These are phyloP conservation scores for Kregervanrija pseudodelftensis DNA, from an alignment of 805 yeast genomes.

Conservation along the genomic window DNA sequence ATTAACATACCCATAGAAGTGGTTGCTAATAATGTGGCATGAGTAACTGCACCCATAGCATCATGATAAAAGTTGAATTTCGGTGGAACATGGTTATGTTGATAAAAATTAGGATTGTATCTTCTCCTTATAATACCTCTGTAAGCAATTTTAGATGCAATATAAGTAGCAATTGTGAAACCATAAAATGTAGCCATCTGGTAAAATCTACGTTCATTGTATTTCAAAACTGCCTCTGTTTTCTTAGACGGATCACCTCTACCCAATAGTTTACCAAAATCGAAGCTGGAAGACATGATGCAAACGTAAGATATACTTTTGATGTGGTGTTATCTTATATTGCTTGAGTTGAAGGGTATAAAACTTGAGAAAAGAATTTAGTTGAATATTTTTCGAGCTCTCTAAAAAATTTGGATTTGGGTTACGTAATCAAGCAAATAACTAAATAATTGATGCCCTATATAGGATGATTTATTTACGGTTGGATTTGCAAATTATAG, in stretches of 20 bases:
- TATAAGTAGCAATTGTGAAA: slow-evolving; percentile 63
- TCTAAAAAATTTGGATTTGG: too few relatives aligned
- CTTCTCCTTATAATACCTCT: slow-evolving; percentile 67
- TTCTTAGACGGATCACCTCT: slow-evolving; percentile 19
- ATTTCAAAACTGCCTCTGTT: slow-evolving; percentile 35
- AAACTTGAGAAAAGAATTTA: too few relatives aligned
- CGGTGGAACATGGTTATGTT: slow-evolving; percentile 83
- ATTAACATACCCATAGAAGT: slow-evolving; percentile 65
- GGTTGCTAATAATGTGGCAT: slow-evolving; percentile 70
- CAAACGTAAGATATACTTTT: neutral
- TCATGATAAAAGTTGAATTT: slow-evolving; percentile 73
- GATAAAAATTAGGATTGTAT: slow-evolving; percentile 69
- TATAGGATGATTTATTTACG: too few relatives aligned
- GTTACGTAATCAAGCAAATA: too few relatives aligned
- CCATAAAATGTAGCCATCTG: slow-evolving; percentile 71
- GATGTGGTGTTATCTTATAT: too few relatives aligned
- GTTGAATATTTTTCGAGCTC: too few relatives aligned
- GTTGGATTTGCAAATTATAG: too few relatives aligned
- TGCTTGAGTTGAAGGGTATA: too few relatives aligned
- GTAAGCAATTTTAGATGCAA: slow-evolving; percentile 68
- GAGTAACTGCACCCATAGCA: slow-evolving; percentile 77
- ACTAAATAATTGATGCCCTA: too few relatives aligned
- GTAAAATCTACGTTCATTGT: slow-evolving; percentile 53
- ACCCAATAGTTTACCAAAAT: slow-evolving; percentile 26
- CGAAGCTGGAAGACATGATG: slow-evolving; percentile 14